Base-by-base conservation (phyloP, 805 yeast genomes). In the Kodamaea nitidulidarum region DNA sequence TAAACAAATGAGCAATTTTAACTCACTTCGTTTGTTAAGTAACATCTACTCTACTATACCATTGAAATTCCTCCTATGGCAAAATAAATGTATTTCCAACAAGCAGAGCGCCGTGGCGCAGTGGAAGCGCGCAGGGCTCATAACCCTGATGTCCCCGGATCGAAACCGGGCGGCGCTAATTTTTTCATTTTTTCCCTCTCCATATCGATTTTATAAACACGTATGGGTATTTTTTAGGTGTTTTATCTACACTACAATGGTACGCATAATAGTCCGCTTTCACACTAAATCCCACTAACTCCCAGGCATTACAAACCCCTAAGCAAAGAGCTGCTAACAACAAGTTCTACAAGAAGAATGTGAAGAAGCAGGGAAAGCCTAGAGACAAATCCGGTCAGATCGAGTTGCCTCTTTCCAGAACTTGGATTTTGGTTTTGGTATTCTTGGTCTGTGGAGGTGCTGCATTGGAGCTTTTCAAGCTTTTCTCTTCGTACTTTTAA, bases 91-190 rank as follows among this genome's bases (percentile, higher is more conserved):
- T n/a, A n/a, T n/a, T n/a, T n/a, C n/a, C n/a, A n/a, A n/a, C n/a
- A n/a, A 7, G 4, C 9, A 14, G 12, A 84, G 93, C 93, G 88
- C 84, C 84, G 88, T 84, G 91, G 91, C 91, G 93, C 91, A 84
- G 93, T 83, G 93, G 93, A 84, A 84, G 91, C 93, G 93, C 90
- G 91, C 91, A 82, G 93, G 93, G 95, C 95, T 84, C 95, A 84
- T 84, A 84, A 84, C 95, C 91, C 93, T 84, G 91, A 84, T 81
- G 91, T 83, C 95, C 88, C 77, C 71, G 88, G 93, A 84, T 84
- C 93, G 93, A 84, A 83, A 84, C 91, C 86, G 70, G 76, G 86
- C 87, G 84, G 84, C 87, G 93, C 93, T 84, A 83, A 26, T 44
- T 50, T 47, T 35, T 45, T 39, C 17, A 32, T 37, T 35, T 34